Evolutionary conservation across 23 red algal species (phyloP), one percentile per base, ranked within the genome.

Genomic region (Gracilaria caudata): DNA sequence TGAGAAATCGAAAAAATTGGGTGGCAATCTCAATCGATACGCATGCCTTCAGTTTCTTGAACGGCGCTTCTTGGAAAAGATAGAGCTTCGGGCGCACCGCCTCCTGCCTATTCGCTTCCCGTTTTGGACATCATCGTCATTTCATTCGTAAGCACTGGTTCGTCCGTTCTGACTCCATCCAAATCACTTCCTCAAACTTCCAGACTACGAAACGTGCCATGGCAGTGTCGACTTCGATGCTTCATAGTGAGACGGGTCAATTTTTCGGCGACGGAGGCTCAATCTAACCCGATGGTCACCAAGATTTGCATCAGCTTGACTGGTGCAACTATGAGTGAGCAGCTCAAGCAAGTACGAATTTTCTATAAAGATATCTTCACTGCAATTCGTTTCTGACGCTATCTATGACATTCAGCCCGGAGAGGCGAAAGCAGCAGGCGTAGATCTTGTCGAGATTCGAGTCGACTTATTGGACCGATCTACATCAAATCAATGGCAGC

Each of bases 371-470:
- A 34, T 68, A 12, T 57, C 20, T 32, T 4, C n/a, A 4, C 12
- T 28, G 23, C 9, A n/a, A 13, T 2, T 78, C 12, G 6, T 39
- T 5, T 30, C 43, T 35, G 20, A 43, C 37, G 51, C 34, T 57
- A 11, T 39, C 23, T 13, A 25, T 28, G 21, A 51, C 51, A 17
- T 68, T 68, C 32, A 82, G 79, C 21, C 46, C 25, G 35, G 51
- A 24, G 47, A 36, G n/a, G 89, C 89, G 19, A 37, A 44, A 16
- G 77, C 54, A 17, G 89, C 79, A 46, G 95, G 95, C 46, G 95
- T 91, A 7, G 91, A 98, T 36, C 29, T 98, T 10, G 91, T 90
- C 38, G 95, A 98, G 79, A 71, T 98, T 64, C 87, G 95, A 43
- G 44, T 94, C 54, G 95, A 98, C 59, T 33, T 84, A 6, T 76